phyloP scores from a whole-genome alignment of 2,329 filamentous ascomycete genomes.

The Phyllosticta citriasiana region DNA sequence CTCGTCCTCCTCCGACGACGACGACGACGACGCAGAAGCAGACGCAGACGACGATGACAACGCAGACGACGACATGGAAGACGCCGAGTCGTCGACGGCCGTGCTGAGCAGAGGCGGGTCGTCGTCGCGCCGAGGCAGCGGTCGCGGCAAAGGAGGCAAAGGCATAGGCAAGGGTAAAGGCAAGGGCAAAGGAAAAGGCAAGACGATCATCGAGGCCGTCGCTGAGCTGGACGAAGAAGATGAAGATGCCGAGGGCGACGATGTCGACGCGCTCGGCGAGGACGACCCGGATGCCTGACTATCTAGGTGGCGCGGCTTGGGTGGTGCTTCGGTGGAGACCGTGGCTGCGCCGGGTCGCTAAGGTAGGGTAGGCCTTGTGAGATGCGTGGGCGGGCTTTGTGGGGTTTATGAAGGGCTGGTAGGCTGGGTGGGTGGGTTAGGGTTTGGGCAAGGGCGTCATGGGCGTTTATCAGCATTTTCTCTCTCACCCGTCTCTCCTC shows the following conservation, averaged over 20 bases:
- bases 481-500: no score
- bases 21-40: neutral
- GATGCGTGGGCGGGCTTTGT: no score
- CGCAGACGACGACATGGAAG: neutral
- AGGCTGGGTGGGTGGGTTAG: no score
- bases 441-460: no score
- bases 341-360: no score
- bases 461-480: no score
- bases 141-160: conserved; percentile 20
- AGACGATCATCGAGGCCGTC: conserved; percentile 13
- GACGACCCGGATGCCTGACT: conserved; percentile 8
- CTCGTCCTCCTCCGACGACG: neutral
- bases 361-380: no score
- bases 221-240: conserved; percentile 25
- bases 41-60: neutral
- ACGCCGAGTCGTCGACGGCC: neutral
- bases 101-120: no score
- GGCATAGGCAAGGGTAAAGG: conserved; percentile 11
- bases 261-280: conserved; percentile 8
- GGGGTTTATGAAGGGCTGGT: no score
- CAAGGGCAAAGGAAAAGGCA: conserved; percentile 16
- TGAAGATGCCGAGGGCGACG: conserved; percentile 20
- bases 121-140: conserved; percentile 14
- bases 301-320: neutral
- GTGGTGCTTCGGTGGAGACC: neutral